Evolutionary conservation across 176 grass and related monocot genomes (phyloP), one percentile per base, ranked within the genome.

Genomic region (Carex parvula): DNA sequence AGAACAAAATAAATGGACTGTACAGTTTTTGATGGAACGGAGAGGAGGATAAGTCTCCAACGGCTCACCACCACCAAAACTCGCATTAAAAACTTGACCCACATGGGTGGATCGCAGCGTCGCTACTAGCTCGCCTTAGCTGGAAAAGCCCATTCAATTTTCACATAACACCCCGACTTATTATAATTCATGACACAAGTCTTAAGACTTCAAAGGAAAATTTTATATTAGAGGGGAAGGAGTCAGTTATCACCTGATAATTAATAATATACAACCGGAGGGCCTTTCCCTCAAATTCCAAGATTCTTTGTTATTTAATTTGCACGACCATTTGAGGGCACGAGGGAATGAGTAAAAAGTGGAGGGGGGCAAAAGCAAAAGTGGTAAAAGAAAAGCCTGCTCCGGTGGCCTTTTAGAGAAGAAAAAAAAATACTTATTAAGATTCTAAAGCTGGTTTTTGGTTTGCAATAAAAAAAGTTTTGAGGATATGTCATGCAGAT

Each of bases 391-490:
- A 88, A 91, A 92, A 88, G 87, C 32, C 54, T 87, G 85, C 81
- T 82, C 4, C 55, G 44, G 59, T 64, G n/a, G 64, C 64, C 84
- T 82, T 89, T 61, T 64, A 79, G 82, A 67, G 44, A 64, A 81
- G 80, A 41, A 70, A 10, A 8, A 61, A 22, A 6, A 21, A 8
- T 30, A 87, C 83, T 79, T 70, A 80, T 69, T 86, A 95, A 70
- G 90, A 92, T 95, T 95, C 93, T 89, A 85, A 90, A 87, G 48
- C 73, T 56, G 50, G 68, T 71, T 42, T 71, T 71, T 71, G 17
- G 35, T 55, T 58, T 35, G 24, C 17, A 57, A 53, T 79, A 58
- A 79, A 58, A 17, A 32, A 56, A 6, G n/a, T 54, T 24, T 76
- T 76, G 16, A 79, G 52, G 54, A 79, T 26, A 14, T 22, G 42